Conservation (phyloP, 805 yeast species). For the Candida schatavii region DNA sequence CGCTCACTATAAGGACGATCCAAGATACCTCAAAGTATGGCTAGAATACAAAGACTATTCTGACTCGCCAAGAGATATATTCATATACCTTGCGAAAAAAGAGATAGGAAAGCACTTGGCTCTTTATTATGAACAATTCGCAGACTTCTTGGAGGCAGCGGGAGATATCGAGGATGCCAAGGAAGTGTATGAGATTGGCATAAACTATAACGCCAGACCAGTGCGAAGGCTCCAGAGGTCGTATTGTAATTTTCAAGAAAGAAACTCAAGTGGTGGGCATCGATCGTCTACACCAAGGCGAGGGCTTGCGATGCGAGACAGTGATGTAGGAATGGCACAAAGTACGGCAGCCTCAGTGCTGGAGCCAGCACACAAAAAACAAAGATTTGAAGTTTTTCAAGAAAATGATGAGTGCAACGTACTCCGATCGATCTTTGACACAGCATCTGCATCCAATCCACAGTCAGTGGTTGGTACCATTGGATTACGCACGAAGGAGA, state of each 20-base stretch:
- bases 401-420: slow-evolving; percentile 14
- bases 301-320: background rate
- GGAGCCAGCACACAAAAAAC: slow-evolving; percentile 16
- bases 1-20: slow-evolving; percentile 72
- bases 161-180: slow-evolving; percentile 53
- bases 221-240: slow-evolving; percentile 27
- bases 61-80: slow-evolving; percentile 69
- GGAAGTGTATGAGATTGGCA: slow-evolving; percentile 56
- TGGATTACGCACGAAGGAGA: slow-evolving; percentile 59
- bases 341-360: slow-evolving; percentile 7
- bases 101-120: slow-evolving; percentile 69
- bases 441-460: background rate
- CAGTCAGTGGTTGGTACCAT: slow-evolving; percentile 40
- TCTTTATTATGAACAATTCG: slow-evolving; percentile 75
- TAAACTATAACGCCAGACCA: slow-evolving; percentile 67
- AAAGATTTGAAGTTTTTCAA: slow-evolving; percentile 41
- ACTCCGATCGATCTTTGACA: slow-evolving; percentile 21
- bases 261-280: slow-evolving; percentile 27
- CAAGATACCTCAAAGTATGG: slow-evolving; percentile 81
- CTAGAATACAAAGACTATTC: slow-evolving; percentile 66
- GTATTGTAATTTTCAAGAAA: slow-evolving; percentile 42
- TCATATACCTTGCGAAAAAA: slow-evolving; percentile 65
- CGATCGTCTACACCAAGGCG: slow-evolving; percentile 7
- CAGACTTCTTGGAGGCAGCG: slow-evolving; percentile 54
- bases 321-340: background rate